phyloP scores from a whole-genome alignment of 306 rosid species.

The Abrus pulchellus region DNA sequence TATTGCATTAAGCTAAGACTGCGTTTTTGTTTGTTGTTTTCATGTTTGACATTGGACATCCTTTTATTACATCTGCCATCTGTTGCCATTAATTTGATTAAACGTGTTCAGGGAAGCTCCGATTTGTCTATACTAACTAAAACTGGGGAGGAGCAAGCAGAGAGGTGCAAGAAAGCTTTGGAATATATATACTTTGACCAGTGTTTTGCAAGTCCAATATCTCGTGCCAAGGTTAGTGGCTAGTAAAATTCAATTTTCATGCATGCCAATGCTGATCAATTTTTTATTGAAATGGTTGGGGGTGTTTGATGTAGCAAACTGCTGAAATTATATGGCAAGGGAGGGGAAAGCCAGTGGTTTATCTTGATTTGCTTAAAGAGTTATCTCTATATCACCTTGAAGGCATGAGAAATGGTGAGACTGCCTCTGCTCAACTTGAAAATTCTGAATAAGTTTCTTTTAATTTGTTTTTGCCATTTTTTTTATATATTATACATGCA shows the following conservation, averaged over 20 bases:
- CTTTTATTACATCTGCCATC: background rate
- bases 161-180: conserved; percentile 70
- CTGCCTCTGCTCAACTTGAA: conserved; percentile 40
- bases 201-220: conserved; percentile 81
- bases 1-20: background rate
- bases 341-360: conserved; percentile 67
- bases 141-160: conserved; percentile 73
- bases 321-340: conserved; percentile 80
- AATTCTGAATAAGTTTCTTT: background rate
- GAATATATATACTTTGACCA: conserved; percentile 64
- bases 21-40: background rate
- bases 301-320: conserved; percentile 68
- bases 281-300: conserved; percentile 32
- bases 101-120: conserved; percentile 65
- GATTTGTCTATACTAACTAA: conserved; percentile 73
- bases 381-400: conserved; percentile 76
- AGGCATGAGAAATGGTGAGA: conserved; percentile 89
- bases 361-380: conserved; percentile 75
- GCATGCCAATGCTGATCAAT: conserved; percentile 13
- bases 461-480: conserved; percentile 17
- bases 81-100: conserved; percentile 37
- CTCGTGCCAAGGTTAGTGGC: conserved; percentile 77
- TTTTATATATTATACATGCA: background rate
- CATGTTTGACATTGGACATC: background rate
- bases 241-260: conserved; percentile 18